Base-by-base conservation (phyloP, 2,329 filamentous ascomycete species). In the Leptographium flavum region DNA sequence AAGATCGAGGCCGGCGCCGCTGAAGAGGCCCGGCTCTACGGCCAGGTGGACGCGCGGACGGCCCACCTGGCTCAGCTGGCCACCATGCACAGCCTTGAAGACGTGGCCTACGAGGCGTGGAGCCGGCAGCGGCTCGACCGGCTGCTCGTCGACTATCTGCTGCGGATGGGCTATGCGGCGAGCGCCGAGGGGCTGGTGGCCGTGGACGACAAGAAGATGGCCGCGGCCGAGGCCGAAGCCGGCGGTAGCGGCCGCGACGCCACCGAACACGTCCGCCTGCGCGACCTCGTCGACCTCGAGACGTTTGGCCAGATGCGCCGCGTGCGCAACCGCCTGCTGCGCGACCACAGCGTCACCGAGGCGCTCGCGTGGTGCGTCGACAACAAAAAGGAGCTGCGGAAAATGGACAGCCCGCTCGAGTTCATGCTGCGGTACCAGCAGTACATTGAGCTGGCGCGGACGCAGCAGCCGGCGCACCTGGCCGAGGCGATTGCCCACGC, bases 81-180 rank as follows among this genome's bases (percentile, higher is more conserved):
- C 60, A 64, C 73, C 38, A 85, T 96, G 55, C 75, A 82, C 47
- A 84, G 78, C 49, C 70, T 95, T 49, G 83, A 87, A 43, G 92
- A 98, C 59, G 87, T 94, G 54, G 87, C 87, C 58, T 98, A 96
- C 64, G 90, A 96, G 58, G 70, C 76, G 47, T 98, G 92, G 92
- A 86, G 83, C 49, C 76, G 85, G 45, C 76, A 76, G 33, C 72
- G 92, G 21, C 69, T 98, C 38, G 83, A 94, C 62, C 72, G 92
- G 17, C 66, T 96, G 47, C 65, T 98, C 40, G 84, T 94, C n/a
- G 92, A 98, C 59, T 94, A 95, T 61, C 71, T 98, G 53, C 67
- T 96, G 41, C 75, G 92, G 9, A 80, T 81, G 49, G 90, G 90
- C 4, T 94, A 90, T 58, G 75, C 76, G 17, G 75, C 83, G 21